Evolutionary conservation across 1,139 yeast species (phyloP).

Genomic region (Hemisphaericaspora xylanilytica): DNA sequence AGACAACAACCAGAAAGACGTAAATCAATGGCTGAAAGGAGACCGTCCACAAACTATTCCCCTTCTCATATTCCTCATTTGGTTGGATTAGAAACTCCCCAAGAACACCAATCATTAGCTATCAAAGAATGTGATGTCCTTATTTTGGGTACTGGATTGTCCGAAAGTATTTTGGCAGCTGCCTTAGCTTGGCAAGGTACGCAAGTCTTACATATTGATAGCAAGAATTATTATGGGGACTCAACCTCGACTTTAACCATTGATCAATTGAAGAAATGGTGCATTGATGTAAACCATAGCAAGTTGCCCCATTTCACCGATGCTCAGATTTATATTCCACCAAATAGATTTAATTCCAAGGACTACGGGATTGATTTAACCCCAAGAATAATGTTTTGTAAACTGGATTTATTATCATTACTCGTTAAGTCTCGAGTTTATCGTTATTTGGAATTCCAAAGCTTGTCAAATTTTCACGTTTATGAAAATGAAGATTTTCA

Average conservation of each 20-base stretch:
- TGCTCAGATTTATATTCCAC: conserved; percentile 73
- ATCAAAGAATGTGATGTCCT: conserved; percentile 81
- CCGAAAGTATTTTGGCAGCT: conserved; percentile 86
- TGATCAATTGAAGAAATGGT: conserved; percentile 84
- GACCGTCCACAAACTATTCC: conserved; percentile 55
- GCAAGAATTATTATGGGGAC: conserved; percentile 84
- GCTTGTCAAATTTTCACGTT: conserved; percentile 84
- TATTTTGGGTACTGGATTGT: conserved; percentile 88
- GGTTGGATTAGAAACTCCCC: conserved; percentile 74
- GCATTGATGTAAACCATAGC: conserved; percentile 57
- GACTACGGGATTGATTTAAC: conserved; percentile 86
- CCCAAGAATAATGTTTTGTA: conserved; percentile 88
- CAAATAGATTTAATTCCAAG: conserved; percentile 54
- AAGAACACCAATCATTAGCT: conserved; percentile 35
- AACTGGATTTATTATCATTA: conserved; percentile 76
- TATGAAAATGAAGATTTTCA: conserved; percentile 82
- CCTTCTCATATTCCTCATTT: conserved; percentile 72
- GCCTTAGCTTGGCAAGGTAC: conserved; percentile 97
- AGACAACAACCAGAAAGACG: conserved; percentile 41
- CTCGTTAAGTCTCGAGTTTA: conserved; percentile 82
- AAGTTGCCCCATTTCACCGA: conserved; percentile 52
- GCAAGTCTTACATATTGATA: conserved; percentile 82
- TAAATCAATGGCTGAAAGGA: conserved; percentile 70
- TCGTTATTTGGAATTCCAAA: conserved; percentile 88
- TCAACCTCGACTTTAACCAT: conserved; percentile 79